These are phyloP conservation scores for Ceratocystis harringtonii DNA, from an alignment of 2,329 filamentous ascomycete species.

Conservation along the genomic window DNA sequence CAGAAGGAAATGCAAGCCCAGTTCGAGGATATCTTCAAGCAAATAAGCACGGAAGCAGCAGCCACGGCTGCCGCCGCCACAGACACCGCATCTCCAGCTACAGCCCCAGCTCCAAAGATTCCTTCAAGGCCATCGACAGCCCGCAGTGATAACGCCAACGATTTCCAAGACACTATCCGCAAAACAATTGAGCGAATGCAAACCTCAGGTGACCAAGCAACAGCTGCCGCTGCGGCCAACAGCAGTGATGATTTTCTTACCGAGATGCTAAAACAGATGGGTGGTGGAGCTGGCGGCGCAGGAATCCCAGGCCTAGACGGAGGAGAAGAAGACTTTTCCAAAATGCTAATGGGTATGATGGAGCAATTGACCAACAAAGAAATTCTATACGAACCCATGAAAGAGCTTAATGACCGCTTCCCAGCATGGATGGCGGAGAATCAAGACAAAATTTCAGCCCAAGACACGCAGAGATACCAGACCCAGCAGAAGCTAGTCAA, in stretches of 20 bases:
- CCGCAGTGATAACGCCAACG: slow-evolving; percentile 35
- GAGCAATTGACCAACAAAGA: slow-evolving; percentile 97
- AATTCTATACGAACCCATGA: slow-evolving; percentile 97
- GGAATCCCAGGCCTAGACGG: slow-evolving; percentile 23
- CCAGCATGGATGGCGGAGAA: slow-evolving; percentile 79
- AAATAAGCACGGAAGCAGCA: slow-evolving; percentile 33
- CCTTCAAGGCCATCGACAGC: slow-evolving; percentile 27
- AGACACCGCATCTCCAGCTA: slow-evolving; percentile 20
- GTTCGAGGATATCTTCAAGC: slow-evolving; percentile 63
- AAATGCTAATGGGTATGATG: slow-evolving; percentile 97
- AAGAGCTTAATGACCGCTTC: slow-evolving; percentile 86
- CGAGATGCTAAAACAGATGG: slow-evolving; percentile 85
- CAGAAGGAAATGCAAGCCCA: slow-evolving; percentile 48
- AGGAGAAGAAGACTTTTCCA: slow-evolving; percentile 74
- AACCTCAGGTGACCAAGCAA: slow-evolving; percentile 69
- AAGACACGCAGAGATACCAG: slow-evolving; percentile 66
- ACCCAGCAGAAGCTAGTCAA: slow-evolving; percentile 64
- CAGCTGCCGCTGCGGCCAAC: slow-evolving; percentile 56
- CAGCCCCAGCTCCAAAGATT: slow-evolving; percentile 23
- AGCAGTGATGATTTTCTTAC: slow-evolving; percentile 63
- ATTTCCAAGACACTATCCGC: slow-evolving; percentile 85
- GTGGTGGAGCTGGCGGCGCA: slow-evolving; percentile 43
- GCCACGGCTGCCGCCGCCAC: slow-evolving; percentile 23
- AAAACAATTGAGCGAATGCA: slow-evolving; percentile 96
- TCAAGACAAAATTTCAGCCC: slow-evolving; percentile 44